Evolutionary conservation across 176 grass and related monocot species (phyloP).

Genomic region (Ensete glaucum): DNA sequence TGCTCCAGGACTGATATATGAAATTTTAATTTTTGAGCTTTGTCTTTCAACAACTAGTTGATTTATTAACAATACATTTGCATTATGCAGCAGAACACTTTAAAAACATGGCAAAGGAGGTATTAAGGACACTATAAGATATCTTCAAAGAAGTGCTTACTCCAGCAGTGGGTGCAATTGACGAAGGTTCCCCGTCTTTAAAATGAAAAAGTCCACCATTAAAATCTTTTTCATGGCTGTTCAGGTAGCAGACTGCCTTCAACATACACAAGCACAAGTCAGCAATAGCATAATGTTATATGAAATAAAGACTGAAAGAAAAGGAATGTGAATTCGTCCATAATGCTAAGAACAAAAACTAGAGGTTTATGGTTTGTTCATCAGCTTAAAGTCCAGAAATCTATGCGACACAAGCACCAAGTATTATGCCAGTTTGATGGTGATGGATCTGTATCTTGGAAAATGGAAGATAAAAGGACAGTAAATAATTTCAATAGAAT

Average conservation of each 20-base stretch:
- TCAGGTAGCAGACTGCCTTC: constrained; percentile 85
- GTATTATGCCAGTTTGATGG: background rate
- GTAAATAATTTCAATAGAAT: background rate
- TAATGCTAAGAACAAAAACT: background rate
- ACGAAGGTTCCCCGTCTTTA: constrained; percentile 69
- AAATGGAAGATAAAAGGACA: background rate
- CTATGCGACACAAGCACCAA: background rate
- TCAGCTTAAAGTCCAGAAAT: background rate
- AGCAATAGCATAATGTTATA: background rate
- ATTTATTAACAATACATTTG: background rate
- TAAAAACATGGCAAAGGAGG: background rate
- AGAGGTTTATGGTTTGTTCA: background rate
- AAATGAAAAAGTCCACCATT: constrained; percentile 77
- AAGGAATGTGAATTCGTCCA: background rate
- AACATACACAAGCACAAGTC: constrained; percentile 17
- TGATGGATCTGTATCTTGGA: background rate
- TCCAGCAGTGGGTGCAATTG: constrained; percentile 60
- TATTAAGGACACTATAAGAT: background rate
- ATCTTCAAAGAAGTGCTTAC: constrained; percentile 40
- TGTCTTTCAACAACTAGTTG: background rate
- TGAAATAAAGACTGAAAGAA: background rate
- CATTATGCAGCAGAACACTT: background rate
- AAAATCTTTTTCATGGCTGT: constrained; percentile 70
- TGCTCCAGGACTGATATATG: constrained; percentile 6
- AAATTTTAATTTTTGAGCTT: background rate